Conservation (phyloP, 208 protist genomes). For the Crithidia expoeki region DNA sequence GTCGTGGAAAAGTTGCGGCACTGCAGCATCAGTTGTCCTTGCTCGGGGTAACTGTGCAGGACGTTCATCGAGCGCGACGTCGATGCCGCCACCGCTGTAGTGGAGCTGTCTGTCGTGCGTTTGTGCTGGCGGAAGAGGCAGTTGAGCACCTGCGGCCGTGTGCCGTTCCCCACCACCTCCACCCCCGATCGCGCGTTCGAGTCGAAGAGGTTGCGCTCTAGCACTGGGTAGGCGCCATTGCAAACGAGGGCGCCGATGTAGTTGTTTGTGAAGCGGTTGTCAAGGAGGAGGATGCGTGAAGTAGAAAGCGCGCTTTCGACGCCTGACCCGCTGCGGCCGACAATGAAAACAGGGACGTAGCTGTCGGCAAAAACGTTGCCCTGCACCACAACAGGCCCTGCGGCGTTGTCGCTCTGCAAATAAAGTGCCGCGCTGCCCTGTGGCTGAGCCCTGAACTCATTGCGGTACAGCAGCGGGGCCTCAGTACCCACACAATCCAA, state of each 20-base stretch:
- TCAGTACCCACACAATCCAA: constrained; percentile 35
- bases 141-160: constrained; percentile 44
- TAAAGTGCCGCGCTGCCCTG: constrained; percentile 51
- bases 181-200: constrained; percentile 67
- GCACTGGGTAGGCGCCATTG: constrained; percentile 54
- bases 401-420: constrained; percentile 31
- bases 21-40: constrained; percentile 43
- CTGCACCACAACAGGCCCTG: constrained; percentile 31
- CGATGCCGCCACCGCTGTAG: neutral
- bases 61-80: neutral
- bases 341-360: constrained; percentile 64
- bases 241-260: constrained; percentile 77
- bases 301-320: constrained; percentile 15
- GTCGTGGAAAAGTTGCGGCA: constrained; percentile 33
- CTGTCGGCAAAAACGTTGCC: constrained; percentile 69
- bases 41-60: constrained; percentile 31
- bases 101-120: neutral
- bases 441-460: constrained; percentile 62
- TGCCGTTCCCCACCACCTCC: constrained; percentile 63
- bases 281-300: constrained; percentile 23
- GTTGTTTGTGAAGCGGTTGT: constrained; percentile 75
- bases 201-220: constrained; percentile 78
- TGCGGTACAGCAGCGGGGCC: constrained; percentile 48
- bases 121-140: constrained; percentile 69
- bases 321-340: constrained; percentile 14